A percentile compares a stretch with the other conserved stretches of the same genome.
These are phyloP conservation scores for Globisporangium viniferum DNA, from an alignment of 352 stramenopile species.

Conservation along the genomic window DNA sequence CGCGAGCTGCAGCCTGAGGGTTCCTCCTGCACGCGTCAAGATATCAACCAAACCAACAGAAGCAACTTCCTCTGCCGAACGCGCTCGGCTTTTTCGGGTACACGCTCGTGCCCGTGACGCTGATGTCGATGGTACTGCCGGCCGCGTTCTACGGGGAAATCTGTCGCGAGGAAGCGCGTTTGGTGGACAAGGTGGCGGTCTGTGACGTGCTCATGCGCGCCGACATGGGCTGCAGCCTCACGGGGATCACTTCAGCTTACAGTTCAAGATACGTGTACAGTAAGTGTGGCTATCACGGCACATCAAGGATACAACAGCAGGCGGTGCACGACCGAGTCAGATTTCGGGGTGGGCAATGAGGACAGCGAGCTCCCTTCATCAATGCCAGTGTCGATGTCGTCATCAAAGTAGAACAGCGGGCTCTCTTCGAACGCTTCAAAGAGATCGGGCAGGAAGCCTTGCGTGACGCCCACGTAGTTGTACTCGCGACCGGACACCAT, in stretches of 20 bases:
- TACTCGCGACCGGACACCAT: conserved; percentile 80
- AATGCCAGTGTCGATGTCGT: conserved; percentile 30
- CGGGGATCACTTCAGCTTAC: no score
- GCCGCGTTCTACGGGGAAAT: conserved; percentile 58
- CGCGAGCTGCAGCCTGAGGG: no score
- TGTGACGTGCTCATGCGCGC: no score
- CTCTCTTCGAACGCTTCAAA: conserved; percentile 83
- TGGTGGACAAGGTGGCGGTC: conserved; percentile 29
- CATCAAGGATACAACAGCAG: conserved; percentile 39
- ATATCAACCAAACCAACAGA: no score
- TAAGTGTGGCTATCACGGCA: no score
- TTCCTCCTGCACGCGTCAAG: no score
- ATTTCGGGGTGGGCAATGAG: conserved; percentile 19
- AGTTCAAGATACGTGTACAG: no score
- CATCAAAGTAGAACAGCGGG: conserved; percentile 62
- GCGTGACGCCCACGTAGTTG: conserved; percentile 80
- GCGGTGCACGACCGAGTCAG: conserved; percentile 57
- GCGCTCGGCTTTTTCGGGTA: conserved; percentile 59
- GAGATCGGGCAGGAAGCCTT: conserved; percentile 73
- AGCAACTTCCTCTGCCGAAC: conserved; percentile 53
- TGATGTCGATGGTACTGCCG: conserved; percentile 61
- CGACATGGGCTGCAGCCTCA: no score
- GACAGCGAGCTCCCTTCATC: conserved; percentile 28
- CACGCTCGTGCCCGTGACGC: conserved; percentile 59
- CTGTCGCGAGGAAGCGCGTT: no score